Evolutionary conservation across 2,329 filamentous ascomycete genomes (phyloP), one percentile per base, ranked within the genome.

Genomic region (Pyrenochaeta sp.): DNA sequence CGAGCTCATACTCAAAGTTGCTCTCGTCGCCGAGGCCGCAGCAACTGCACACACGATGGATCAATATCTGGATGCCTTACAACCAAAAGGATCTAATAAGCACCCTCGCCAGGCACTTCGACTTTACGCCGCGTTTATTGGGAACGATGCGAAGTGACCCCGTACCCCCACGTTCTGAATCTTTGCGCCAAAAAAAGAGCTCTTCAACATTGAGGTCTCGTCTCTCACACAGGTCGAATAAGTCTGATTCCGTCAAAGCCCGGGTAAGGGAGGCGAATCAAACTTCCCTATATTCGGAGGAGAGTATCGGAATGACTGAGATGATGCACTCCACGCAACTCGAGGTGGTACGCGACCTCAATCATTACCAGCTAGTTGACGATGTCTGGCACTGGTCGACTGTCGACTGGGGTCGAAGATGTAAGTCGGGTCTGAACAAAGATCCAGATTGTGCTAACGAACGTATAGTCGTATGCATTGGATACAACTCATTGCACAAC

Each of bases 311-410:
- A 8, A 73, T 74, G 69, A 75, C 72, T 9, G 72, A 72, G 36
- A 54, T 73, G 65, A 77, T 73, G 70, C 73, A 72, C 43, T 74
- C 72, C 2, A 72, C 75, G 9, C 73, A 76, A 55, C 58, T 76
- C 6, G 74, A 77, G 40, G 67, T 76, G 64, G 67, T 76, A 3
- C 62, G 72, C 22, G 72, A 74, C 39, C 61, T 84, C 5, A 84
- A 84, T 2, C 83, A 87, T 55, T 85, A 86, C 49, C 79, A 86
- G 30, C 82, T 92, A 42, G 85, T 90, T 5, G 84, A 90, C 61
- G 85, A 89, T 53, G 88, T 91, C n/a, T 90, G 90, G 81, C 90
- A 92, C 72, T 93, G 90, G 74, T 89, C 88, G 13, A 90, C 89
- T 0, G 85, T 91, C 13, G 90, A 93, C 67, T 85, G 89, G 73